phyloP scores from a whole-genome alignment of 805 yeast genomes.

The Zygosaccharomyces siamensis region DNA sequence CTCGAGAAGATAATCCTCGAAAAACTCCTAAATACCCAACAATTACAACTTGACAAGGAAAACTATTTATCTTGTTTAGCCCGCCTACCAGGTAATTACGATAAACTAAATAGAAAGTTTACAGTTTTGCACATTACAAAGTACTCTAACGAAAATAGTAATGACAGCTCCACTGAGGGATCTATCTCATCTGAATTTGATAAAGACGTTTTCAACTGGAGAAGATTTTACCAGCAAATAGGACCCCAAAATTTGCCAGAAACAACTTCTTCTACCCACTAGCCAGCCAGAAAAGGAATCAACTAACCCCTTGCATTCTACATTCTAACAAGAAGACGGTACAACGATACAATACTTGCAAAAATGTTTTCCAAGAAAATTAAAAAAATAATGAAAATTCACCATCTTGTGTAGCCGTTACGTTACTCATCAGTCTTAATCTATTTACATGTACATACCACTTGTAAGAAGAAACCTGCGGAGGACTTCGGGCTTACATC shows the following conservation, averaged over 20 bases:
- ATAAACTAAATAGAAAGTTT: not conserved
- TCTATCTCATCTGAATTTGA: not conserved
- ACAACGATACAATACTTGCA: too few species aligned
- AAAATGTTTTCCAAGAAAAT: not conserved
- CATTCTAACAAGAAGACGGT: too few species aligned
- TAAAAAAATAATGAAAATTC: not conserved
- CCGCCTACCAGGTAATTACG: not conserved
- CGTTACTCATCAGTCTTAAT: conserved; percentile 16
- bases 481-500: conserved; percentile 20
- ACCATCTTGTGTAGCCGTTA: conserved; percentile 7
- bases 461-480: not conserved
- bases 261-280: not conserved
- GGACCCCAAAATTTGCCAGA: not conserved
- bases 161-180: not conserved
- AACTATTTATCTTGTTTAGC: not conserved
- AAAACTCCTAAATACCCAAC: not conserved
- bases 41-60: not conserved
- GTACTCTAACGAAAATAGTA: not conserved
- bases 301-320: too few species aligned
- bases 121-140: not conserved
- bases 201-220: not conserved
- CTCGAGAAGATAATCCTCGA: not conserved
- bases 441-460: conserved; percentile 2
- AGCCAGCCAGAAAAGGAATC: not conserved
- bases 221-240: not conserved